A percentile compares a stretch with the other conserved stretches of the same genome.
Conservation (phyloP, 805 yeast species). For the Nakazawaea holstii region DNA sequence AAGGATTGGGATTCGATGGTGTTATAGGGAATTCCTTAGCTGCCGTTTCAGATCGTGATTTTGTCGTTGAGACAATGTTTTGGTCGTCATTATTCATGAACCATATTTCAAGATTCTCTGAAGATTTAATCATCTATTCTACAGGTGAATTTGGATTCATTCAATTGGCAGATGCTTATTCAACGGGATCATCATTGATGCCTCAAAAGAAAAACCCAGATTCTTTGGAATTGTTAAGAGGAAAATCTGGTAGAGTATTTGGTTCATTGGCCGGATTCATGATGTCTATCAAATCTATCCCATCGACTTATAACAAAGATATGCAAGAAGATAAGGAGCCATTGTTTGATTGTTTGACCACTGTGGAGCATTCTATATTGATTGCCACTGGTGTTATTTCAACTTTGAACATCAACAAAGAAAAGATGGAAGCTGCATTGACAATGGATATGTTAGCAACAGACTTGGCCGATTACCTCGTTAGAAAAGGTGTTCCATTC, state of each 20-base stretch:
- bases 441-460: conserved; percentile 99
- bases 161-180: conserved; percentile 92
- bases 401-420: conserved; percentile 68
- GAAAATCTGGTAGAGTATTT: conserved; percentile 95
- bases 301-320: conserved; percentile 96
- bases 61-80: conserved; percentile 90
- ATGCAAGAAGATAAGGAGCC: conserved; percentile 99
- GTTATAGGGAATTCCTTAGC: conserved; percentile 93
- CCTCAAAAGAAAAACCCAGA: conserved; percentile 99
- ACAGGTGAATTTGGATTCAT: conserved; percentile 97
- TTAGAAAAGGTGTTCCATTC: conserved; percentile 97
- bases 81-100: conserved; percentile 95
- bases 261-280: conserved; percentile 93
- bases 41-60: conserved; percentile 98
- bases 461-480: conserved; percentile 95
- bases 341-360: conserved; percentile 82
- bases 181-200: conserved; percentile 97
- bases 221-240: conserved; percentile 89
- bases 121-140: conserved; percentile 92
- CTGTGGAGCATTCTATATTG: conserved; percentile 89
- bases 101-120: conserved; percentile 91
- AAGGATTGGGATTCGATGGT: conserved; percentile 71
- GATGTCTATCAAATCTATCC: conserved; percentile 95
- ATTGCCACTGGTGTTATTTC: conserved; percentile 97
- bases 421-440: conserved; percentile 78